Base-by-base conservation (phyloP, 352 stramenopile genomes). In the Phytophthora hibernalis region DNA sequence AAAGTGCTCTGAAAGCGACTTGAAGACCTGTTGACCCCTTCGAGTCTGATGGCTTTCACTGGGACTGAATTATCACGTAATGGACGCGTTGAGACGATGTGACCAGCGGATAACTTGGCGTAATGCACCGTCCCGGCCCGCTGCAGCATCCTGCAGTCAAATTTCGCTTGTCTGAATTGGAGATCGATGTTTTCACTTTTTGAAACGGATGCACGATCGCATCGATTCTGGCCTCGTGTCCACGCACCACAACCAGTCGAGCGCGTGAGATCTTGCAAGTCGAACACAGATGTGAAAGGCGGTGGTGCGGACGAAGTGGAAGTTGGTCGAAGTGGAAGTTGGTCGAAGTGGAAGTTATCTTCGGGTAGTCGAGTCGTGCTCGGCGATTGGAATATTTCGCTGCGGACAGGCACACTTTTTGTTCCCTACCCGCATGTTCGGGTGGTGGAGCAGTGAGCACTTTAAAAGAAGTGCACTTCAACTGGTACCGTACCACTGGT, bases 221-320 rank as follows among this genome's bases (percentile, higher is more conserved):
- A 54, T 21, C n/a, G 28, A 52, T n/a, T 6, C 16, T 20, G 12
- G 12, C 5, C 24, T 10, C 31, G 31, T 42, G 35, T 42, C 26
- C 12, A 42, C 47, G 42, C 31, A 13, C 31, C 31, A 10, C 26
- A 54, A 42, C 11, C 47, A 54, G 26, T 16, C 24, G 16, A 38
- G n/a, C 47, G 4, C 28, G 5, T 54, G 47, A 40, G 47, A n/a
- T 44, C 26, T 18, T 54, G 30, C 48, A 24, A 44, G 48, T 22
- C 26, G 24, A 54, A 35, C 21, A 33, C 15, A 53, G 31, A 38
- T 37, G 30, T 54, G 47, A 54, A 54, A 54, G 48, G 48, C 48
- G 31, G 31, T 2, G 31, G 31, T 33, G 30, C 30, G 48, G 12
- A 21, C 7, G 40, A 26, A 47, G 40, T 26, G 40, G 40, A 26